Evolutionary conservation across 371 early-diverging fungal species (phyloP), one percentile per base, ranked within the genome.

Genomic region (Funneliformis caledonium): DNA sequence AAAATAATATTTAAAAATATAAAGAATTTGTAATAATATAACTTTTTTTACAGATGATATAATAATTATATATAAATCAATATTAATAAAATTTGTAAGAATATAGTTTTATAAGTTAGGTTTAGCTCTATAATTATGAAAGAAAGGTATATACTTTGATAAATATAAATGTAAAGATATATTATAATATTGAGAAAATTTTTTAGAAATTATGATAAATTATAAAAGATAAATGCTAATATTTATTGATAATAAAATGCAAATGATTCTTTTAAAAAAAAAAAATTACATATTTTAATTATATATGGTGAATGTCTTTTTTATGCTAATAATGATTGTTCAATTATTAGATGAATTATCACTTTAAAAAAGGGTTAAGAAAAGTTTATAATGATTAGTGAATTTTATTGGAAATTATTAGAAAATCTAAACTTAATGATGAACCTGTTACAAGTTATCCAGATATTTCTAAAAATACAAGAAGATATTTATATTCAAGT

Each of bases 401-500:
- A 48, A 45, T 70, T 70, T 22, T 70, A 9, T 3, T 16, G 3
- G 45, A 70, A 65, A 45, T 3, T n/a, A 70, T 45, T n/a, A n/a
- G n/a, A n/a, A n/a, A n/a, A n/a, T n/a, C n/a, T n/a, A n/a, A n/a
- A n/a, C n/a, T n/a, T n/a, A n/a, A n/a, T n/a, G n/a, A n/a, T n/a
- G n/a, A n/a, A n/a, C n/a, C n/a, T n/a, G n/a, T n/a, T n/a, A n/a
- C 43, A 14, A 31, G 9, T 48, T n/a, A 70, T 70, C 45, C 70
- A 45, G 19, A 47, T 12, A 45, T 70, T 5, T 45, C 19, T 4
- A 2, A 12, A 43, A 9, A 48, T 2, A 2, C 47, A 47, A 2
- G 16, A 70, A 45, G 19, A 45, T 70, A 70, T 72, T 76, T 81
- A 76, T 64, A 62, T 68, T 75, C 82, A 78, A 78, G 72, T 67